These are phyloP conservation scores for Psidium friedrichsthalianum DNA, from an alignment of 345 rosid species.

Conservation along the genomic window DNA sequence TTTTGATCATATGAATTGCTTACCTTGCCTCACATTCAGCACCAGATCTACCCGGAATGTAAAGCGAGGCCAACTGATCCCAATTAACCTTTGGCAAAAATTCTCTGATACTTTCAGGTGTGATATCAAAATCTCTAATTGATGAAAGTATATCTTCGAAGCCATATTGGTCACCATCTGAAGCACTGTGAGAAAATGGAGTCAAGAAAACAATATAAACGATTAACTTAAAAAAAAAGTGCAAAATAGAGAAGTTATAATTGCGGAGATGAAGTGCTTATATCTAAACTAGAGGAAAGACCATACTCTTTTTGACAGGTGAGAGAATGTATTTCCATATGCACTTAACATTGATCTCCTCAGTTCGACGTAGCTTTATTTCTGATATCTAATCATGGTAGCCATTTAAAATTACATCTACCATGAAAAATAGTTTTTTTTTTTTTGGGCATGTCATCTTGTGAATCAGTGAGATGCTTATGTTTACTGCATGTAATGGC, in stretches of 20 bases:
- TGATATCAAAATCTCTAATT: constrained; percentile 58
- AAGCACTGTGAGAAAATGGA: constrained; percentile 23
- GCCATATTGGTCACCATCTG: constrained; percentile 26
- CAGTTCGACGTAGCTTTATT: background rate
- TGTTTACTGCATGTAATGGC: no score
- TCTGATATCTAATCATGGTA: background rate
- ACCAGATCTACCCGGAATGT: constrained; percentile 50
- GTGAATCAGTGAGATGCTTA: no score
- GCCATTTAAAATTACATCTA: background rate
- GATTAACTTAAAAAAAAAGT: background rate
- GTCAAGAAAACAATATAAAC: background rate
- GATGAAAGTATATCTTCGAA: constrained; percentile 39
- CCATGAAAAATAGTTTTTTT: background rate
- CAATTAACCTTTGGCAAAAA: constrained; percentile 79
- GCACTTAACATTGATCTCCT: background rate
- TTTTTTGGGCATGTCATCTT: background rate
- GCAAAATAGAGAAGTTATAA: background rate
- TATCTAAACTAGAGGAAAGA: background rate
- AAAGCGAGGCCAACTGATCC: constrained; percentile 63
- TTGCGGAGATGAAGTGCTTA: background rate
- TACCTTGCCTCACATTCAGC: constrained; percentile 90
- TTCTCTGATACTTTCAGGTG: constrained; percentile 56
- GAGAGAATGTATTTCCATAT: background rate
- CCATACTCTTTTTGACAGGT: background rate
- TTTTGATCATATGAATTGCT: background rate